A percentile compares a stretch with the other conserved stretches of the same genome.
phyloP scores from a whole-genome alignment of 768 basidiomycete genomes.

The Mycena galopus region DNA sequence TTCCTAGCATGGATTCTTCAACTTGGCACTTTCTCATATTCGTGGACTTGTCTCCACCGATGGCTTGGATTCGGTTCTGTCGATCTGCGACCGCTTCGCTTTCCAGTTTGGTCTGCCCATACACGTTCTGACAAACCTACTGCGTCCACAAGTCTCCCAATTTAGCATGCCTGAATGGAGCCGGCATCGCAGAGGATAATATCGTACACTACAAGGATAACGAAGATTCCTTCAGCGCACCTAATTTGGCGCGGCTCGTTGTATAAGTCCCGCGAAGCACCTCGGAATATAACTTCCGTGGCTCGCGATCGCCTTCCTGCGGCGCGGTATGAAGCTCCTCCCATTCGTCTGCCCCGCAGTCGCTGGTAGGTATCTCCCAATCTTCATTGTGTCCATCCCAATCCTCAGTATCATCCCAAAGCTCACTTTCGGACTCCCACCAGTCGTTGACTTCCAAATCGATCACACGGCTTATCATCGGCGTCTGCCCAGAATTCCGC shows the following conservation, averaged over 20 bases:
- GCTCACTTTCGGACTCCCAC: not conserved
- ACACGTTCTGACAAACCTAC: no score
- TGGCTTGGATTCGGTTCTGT: no score
- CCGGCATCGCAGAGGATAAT: no score
- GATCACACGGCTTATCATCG: not conserved
- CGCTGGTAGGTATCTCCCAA: not conserved
- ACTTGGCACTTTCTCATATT: no score
- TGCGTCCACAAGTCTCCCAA: no score
- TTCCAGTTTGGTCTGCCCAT: no score
- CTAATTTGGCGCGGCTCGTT: not conserved
- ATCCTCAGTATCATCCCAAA: constrained; percentile 1
- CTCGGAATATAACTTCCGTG: not conserved
- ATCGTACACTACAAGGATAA: no score
- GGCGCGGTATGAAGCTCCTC: not conserved
- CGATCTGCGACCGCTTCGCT: no score
- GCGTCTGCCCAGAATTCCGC: not conserved
- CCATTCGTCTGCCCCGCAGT: not conserved
- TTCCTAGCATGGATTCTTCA: no score
- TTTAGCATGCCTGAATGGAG: no score
- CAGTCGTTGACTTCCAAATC: not conserved
- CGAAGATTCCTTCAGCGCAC: no score
- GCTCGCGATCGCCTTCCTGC: not conserved
- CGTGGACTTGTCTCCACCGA: no score
- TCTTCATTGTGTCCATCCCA: not conserved
- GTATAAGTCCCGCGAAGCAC: not conserved